These are phyloP conservation scores for Amauroascus verrucosus DNA, from an alignment of 2,329 filamentous ascomycete species.

Conservation along the genomic window DNA sequence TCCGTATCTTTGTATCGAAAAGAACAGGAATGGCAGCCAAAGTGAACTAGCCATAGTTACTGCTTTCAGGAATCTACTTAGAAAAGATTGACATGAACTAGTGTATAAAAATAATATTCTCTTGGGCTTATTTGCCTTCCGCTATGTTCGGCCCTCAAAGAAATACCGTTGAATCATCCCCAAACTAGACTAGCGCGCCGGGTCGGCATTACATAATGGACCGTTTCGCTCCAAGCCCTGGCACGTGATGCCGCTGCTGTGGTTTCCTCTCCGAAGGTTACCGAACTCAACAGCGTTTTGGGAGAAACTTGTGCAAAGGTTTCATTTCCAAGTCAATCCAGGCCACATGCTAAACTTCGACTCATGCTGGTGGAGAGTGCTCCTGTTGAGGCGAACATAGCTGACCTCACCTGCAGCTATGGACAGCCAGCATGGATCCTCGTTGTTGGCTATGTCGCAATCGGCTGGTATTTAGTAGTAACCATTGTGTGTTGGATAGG, in stretches of 20 bases:
- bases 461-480: conserved; percentile 49
- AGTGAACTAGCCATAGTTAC: too few species aligned
- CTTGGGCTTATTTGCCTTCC: too few species aligned
- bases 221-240: neutral
- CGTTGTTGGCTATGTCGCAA: conserved; percentile 37
- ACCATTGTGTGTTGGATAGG: conserved; percentile 49
- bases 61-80: too few species aligned
- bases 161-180: too few species aligned
- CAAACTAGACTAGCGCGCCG: neutral
- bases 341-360: conserved; percentile 7
- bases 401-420: conserved; percentile 13
- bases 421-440: conserved; percentile 24
- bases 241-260: neutral
- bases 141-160: too few species aligned
- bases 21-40: too few species aligned
- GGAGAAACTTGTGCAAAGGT: too few species aligned
- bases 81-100: too few species aligned
- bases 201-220: neutral
- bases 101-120: too few species aligned
- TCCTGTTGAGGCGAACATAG: conserved; percentile 1
- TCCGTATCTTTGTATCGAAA: too few species aligned
- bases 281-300: neutral
- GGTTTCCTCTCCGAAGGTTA: neutral
- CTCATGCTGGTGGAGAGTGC: conserved; percentile 13
- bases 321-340: neutral